phyloP scores from a whole-genome alignment of 192 early-diverging fungal species.

The Endogone sp. region DNA sequence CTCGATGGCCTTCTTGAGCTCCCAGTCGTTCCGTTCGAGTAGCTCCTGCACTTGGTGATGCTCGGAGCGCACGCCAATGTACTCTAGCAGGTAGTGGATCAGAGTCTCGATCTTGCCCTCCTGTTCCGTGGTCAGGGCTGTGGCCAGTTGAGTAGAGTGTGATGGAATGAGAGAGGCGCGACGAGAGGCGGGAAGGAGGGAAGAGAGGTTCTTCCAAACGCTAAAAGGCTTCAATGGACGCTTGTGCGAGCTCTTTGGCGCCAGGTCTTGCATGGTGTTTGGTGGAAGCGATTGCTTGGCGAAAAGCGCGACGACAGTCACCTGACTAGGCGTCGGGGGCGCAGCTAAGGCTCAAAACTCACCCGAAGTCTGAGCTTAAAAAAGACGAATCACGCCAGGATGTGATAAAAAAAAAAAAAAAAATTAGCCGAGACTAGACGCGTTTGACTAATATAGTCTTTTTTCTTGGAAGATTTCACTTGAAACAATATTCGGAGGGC shows the following conservation, averaged over 20 bases:
- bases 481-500: no score
- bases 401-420: no score
- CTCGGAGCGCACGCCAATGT: conserved; percentile 13
- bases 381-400: no score
- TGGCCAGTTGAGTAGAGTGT: background rate
- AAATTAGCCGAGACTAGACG: no score
- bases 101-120: conserved; percentile 1
- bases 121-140: background rate
- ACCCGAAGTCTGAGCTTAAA: no score
- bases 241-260: background rate
- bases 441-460: no score
- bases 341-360: no score
- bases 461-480: no score
- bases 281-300: no score
- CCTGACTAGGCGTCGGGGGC: no score
- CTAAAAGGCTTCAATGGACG: background rate
- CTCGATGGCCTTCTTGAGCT: conserved; percentile 13
- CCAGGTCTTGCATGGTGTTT: background rate
- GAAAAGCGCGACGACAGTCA: no score
- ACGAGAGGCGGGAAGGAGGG: background rate
- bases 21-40: conserved; percentile 29
- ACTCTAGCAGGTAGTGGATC: conserved; percentile 4
- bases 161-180: background rate
- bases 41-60: conserved; percentile 3
- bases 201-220: background rate